Base-by-base conservation (phyloP, 2,329 filamentous ascomycete genomes). In the Colletotrichum lupini region DNA sequence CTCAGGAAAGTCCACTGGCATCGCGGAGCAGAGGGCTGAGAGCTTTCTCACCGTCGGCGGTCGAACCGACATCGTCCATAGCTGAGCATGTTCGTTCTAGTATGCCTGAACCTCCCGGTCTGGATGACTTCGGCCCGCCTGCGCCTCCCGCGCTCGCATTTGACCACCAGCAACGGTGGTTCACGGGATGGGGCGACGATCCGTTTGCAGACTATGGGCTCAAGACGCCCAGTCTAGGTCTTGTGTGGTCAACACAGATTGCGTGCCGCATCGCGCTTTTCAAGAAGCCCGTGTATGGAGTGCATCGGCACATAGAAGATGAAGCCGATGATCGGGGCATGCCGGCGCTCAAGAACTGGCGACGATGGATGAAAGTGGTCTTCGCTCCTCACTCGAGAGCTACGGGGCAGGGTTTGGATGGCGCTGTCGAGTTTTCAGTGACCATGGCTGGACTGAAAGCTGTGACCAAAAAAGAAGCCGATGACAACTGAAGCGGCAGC, bases 211-310 rank as follows among this genome's bases (percentile, higher is more conserved):
- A 83, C 14, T 81, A 85, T 61, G 82, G 84, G 30, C 83, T 93
- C 68, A 98, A 98, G 83, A 98, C 94, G 0, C 96, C 96, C 0
- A 94, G 94, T 7, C 84, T 98, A 28, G 96, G 96, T 0, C 87
- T 98, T 8, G 93, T 97, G 12, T 98, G 96, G 96, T 92, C 94
- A 3, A 96, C 95, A 35, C 95, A 98, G 84, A 91, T 98, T 61
- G 91, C 94, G 1, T 92, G 92, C 77, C 92, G 96, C 12, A 90
- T 98, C 72, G 95, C 93, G 1, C 85, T 98, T 64, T 91, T 95
- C 79, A 95, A 95, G 79, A 85, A 91, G 61, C 91, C 92, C 81
- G 79, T 90, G 79, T 85, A 88, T 72, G 85, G 83, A 3, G 76
- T 76, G 26, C 64, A 74, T 35, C 74, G 74, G 42, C 78, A 80